A percentile compares a stretch with the other conserved stretches of the same genome.
phyloP scores from a whole-genome alignment of 768 basidiomycete species.

The Fistulinella prunicolor region DNA sequence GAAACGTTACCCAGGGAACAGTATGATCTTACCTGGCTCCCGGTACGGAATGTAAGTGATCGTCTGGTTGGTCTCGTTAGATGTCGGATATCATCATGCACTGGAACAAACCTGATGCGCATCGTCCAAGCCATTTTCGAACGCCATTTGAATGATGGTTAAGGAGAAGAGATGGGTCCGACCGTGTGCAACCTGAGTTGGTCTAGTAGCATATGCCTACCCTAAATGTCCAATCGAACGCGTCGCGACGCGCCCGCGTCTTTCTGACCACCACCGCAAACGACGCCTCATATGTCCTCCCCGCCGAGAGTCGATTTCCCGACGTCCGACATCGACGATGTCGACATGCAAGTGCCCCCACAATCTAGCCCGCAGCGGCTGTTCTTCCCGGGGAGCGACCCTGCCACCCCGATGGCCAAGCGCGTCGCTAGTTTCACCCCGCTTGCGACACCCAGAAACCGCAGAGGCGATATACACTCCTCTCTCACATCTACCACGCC shows the following conservation, averaged over 20 bases:
- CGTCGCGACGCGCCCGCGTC: constrained; percentile 49
- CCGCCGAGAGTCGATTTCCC: constrained; percentile 65
- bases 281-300: too few species aligned
- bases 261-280: constrained; percentile 8
- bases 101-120: constrained; percentile 24
- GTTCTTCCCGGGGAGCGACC: constrained; percentile 34
- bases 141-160: constrained; percentile 14
- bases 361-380: constrained; percentile 19
- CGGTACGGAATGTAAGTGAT: constrained; percentile 27
- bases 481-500: constrained; percentile 35
- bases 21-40: constrained; percentile 20
- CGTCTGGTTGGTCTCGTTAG: constrained; percentile 23
- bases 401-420: constrained; percentile 48
- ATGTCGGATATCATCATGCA: not conserved
- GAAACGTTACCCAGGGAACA: not conserved
- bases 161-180: not conserved
- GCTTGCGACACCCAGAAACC: constrained; percentile 45
- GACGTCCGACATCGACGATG: constrained; percentile 53
- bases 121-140: constrained; percentile 21
- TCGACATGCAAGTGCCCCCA: constrained; percentile 46
- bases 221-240: constrained; percentile 49
- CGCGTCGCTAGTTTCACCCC: constrained; percentile 25
- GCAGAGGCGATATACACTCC: constrained; percentile 27
- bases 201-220: constrained; percentile 30
- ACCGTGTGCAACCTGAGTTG: not conserved